Conservation (phyloP, 148 eudicot species). For the Rhododendron ferrugineum region DNA sequence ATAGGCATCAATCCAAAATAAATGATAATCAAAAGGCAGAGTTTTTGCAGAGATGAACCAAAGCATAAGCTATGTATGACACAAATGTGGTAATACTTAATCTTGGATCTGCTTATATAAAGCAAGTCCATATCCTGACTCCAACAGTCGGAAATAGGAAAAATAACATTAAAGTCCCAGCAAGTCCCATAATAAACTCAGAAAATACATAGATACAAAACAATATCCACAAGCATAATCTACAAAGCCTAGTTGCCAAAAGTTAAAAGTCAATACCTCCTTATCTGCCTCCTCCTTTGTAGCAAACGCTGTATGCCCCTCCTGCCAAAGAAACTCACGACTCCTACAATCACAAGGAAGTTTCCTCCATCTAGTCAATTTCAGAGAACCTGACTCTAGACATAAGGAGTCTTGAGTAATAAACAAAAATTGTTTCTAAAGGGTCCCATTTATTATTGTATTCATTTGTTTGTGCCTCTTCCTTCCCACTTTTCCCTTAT, state of each 20-base stretch:
- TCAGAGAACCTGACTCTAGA: neutral
- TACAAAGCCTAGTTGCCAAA: neutral
- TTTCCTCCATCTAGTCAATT: neutral
- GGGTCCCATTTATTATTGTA: neutral
- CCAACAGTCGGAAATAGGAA: neutral
- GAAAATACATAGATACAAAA: neutral
- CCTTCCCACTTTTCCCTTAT: neutral
- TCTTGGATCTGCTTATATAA: neutral
- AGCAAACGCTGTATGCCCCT: conserved; percentile 97
- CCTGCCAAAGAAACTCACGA: conserved; percentile 99
- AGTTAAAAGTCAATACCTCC: conserved; percentile 47
- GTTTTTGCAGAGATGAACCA: neutral
- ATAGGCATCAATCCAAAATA: neutral
- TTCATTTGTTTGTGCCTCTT: neutral
- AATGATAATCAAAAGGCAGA: neutral
- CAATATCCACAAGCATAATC: neutral
- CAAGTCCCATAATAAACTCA: neutral
- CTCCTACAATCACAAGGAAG: conserved; percentile 55
- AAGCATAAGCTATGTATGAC: neutral
- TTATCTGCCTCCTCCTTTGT: conserved; percentile 86
- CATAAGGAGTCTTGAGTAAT: neutral
- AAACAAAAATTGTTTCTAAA: neutral
- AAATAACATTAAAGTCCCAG: neutral
- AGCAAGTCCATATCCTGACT: neutral
- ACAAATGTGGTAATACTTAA: neutral